Percentiles rank a stretch among this genome's conserved stretches.
These are phyloP conservation scores for Cadophora malorum DNA, from an alignment of 2,329 filamentous ascomycete genomes.

Conservation along the genomic window DNA sequence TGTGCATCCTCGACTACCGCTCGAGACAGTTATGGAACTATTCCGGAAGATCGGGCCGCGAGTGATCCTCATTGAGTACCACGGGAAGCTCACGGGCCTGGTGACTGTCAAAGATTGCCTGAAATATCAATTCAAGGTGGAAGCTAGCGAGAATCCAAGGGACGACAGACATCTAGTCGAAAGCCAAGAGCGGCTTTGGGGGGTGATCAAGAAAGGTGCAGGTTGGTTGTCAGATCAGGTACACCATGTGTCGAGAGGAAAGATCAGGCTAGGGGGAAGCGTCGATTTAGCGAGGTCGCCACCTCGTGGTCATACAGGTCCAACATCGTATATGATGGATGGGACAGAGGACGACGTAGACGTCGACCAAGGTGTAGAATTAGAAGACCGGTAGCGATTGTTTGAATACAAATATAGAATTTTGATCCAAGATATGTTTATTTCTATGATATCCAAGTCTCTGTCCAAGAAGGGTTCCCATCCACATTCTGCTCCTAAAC, in stretches of 20 bases:
- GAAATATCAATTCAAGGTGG: slow-evolving; percentile 96
- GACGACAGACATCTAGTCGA: slow-evolving; percentile 59
- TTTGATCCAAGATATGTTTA: slow-evolving; percentile 8
- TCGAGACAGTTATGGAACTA: slow-evolving; percentile 98
- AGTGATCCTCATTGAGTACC: slow-evolving; percentile 91
- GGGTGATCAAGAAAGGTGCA: slow-evolving; percentile 57
- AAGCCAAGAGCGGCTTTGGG: slow-evolving; percentile 71
- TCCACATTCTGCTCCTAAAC: not conserved
- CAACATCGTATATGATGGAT: slow-evolving; percentile 53
- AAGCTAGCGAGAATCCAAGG: slow-evolving; percentile 78
- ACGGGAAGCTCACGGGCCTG: slow-evolving; percentile 80
- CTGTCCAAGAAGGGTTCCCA: not conserved
- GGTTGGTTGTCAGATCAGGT: slow-evolving; percentile 66
- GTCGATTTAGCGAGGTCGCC: slow-evolving; percentile 47
- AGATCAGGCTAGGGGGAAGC: slow-evolving; percentile 55
- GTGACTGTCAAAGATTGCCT: slow-evolving; percentile 97
- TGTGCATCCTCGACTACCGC: slow-evolving; percentile 86
- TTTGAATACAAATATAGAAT: slow-evolving; percentile 11
- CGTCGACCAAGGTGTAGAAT: slow-evolving; percentile 49
- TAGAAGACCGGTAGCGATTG: slow-evolving; percentile 45
- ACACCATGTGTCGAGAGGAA: slow-evolving; percentile 59
- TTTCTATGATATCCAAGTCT: not conserved
- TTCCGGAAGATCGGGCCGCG: slow-evolving; percentile 98
- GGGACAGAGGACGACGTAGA: slow-evolving; percentile 57
- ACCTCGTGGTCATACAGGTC: slow-evolving; percentile 41